Conservation (phyloP, 2,329 filamentous ascomycete species). For the Diaporthe capsici region DNA sequence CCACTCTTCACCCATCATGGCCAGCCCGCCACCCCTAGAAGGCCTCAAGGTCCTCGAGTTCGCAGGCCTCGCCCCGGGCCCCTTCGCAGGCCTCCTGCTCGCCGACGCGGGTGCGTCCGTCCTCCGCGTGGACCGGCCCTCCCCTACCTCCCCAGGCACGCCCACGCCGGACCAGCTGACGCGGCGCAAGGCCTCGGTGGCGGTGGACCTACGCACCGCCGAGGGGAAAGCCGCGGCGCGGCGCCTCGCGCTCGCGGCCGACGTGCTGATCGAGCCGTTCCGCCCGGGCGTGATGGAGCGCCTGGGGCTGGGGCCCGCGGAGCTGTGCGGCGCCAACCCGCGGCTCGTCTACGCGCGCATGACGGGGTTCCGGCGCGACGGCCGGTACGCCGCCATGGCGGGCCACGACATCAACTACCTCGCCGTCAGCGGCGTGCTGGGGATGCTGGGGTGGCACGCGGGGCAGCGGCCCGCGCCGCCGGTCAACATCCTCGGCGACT, state of each 20-base stretch:
- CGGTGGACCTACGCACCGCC: slow-evolving; percentile 81
- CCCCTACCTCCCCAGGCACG: slow-evolving; percentile 45
- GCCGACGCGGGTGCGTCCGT: slow-evolving; percentile 91
- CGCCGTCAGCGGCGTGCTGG: slow-evolving; percentile 84
- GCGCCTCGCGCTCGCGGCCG: slow-evolving; percentile 72
- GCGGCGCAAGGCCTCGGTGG: slow-evolving; percentile 84
- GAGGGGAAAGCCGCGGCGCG: slow-evolving; percentile 76
- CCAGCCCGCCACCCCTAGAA: slow-evolving; percentile 57
- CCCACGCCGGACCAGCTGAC: slow-evolving; percentile 80
- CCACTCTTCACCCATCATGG: slow-evolving; percentile 49
- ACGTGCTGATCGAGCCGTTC: slow-evolving; percentile 94
- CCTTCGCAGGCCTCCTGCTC: slow-evolving; percentile 89
- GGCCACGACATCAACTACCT: slow-evolving; percentile 98
- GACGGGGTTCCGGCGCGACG: slow-evolving; percentile 91
- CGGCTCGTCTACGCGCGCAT: slow-evolving; percentile 86
- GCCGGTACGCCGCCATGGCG: slow-evolving; percentile 88
- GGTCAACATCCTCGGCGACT: slow-evolving; percentile 88
- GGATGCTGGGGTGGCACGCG: slow-evolving; percentile 76
- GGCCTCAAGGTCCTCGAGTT: slow-evolving; percentile 72
- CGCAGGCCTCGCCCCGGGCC: slow-evolving; percentile 77
- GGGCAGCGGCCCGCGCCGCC: slow-evolving; percentile 82
- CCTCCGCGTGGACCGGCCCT: slow-evolving; percentile 83
- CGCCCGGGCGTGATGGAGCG: slow-evolving; percentile 92
- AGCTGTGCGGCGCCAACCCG: slow-evolving; percentile 74
- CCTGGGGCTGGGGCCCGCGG: slow-evolving; percentile 80